Base-by-base conservation (phyloP, 305 asterid genomes). In the Solanum hybrid region DNA sequence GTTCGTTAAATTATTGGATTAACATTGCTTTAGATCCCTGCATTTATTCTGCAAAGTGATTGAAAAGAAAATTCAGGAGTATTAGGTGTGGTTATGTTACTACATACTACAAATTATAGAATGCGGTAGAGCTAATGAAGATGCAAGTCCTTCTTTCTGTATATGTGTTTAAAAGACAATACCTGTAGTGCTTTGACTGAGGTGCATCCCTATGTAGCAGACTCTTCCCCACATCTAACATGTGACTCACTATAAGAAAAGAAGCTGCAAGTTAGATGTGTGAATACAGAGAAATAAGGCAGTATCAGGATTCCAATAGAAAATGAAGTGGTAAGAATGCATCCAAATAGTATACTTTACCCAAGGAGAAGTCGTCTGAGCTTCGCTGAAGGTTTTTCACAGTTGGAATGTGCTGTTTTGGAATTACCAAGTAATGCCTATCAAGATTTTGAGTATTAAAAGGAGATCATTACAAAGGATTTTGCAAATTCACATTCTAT, bases 371-470 rank as follows among this genome's bases (percentile, higher is more conserved):
- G 92, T 96, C 97, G 86, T 94, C 93, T 1, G 93, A 85, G 86
- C 93, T 90, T 92, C 93, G 90, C 89, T 89, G 90, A 78, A 96
- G 97, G 90, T 94, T 92, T 67, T 92, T 93, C 26, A 95, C 98
- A 0, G 99, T 96, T 37, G 98, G 94, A 91, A 95, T 94, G 92
- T 97, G 99, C 90, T 93, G 93, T 90, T 90, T 89, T 88, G 98
- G 95, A 93, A 96, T 94, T 90, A 96, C 98, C 95, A 96, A 93
- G 95, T 97, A 97, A 91, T 96, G 99, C 97, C 97, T 96, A 90
- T 90, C 64, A 87, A 83, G 35, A 83, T 40, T 87, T 11, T 14
- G 75, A 64, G 42, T 64, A 87, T 75, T 20, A 57, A 57, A 71
- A 78, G 24, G 84, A 90, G 57, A 31, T 71, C 73, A 69, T 28